Evolutionary conservation across 768 basidiomycete species (phyloP), one percentile per base, ranked within the genome.

Genomic region (Pisolithus orientalis): DNA sequence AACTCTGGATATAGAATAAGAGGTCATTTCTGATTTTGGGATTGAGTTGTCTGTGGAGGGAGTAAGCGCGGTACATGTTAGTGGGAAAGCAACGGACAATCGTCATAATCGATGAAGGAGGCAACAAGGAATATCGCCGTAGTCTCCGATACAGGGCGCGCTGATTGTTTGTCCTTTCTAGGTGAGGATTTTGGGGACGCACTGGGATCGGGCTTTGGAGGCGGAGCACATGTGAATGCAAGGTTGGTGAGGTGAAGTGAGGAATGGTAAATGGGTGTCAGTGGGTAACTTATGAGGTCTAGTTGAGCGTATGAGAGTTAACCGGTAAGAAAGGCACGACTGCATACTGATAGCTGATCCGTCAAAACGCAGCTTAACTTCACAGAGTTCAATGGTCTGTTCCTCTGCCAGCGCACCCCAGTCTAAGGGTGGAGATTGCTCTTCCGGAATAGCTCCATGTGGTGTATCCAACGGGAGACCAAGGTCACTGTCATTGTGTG

Each of bases 331-430:
- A 25, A 39, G 25, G 45, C 17, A 21, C 28, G 39, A 47, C 13
- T 40, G 31, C 76, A 54, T 68, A 83, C 82, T 67, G 53, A 79
- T 72, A 6, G 56, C 50, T 32, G 54, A 32, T 32, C 75, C 73
- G 51, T 82, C 77, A 49, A 77, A 78, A 32, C 70, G 65, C 14
- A 87, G 60, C 28, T 73, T 73, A 9, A 85, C 73, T 65, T 85
- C 82, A 49, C 72, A 80, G n/a, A 88, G 55, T 34, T 84, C 79
- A 54, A 89, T 78, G 2, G 64, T 72, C 6, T 70, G 67, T 49
- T 86, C 83, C 61, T 86, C 84, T 5, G 80, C 78, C 67, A 78
- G 79, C 42, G 71, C 66, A 45, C 84, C 83, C 77, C 78, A 75
- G 39, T 75, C 70, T 4, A 65, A 49, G 9, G 63, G 47, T 27